These are phyloP conservation scores for Jatropha multifida DNA, from an alignment of 441 rosid species.

Conservation along the genomic window DNA sequence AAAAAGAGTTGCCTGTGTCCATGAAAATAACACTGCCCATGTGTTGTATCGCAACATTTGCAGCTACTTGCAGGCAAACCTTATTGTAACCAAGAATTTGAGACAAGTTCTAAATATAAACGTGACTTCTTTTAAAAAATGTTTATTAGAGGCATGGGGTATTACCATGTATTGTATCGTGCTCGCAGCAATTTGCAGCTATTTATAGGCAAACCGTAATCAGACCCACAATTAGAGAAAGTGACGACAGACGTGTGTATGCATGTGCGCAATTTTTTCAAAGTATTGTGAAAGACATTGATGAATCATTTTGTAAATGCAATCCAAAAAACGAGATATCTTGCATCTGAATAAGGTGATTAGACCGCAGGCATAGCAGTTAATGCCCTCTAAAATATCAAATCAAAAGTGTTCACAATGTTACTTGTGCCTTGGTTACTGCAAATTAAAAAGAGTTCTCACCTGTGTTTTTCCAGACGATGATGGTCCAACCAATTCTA, in stretches of 20 bases:
- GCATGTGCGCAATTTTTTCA: not conserved
- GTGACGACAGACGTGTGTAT: not conserved
- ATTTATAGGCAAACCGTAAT: slow-evolving; percentile 63
- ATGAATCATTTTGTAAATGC: not conserved
- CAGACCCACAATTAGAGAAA: slow-evolving; percentile 18
- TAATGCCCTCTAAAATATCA: not conserved
- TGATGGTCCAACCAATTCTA: slow-evolving; percentile 82
- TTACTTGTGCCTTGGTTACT: not conserved
- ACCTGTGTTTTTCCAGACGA: slow-evolving; percentile 93
- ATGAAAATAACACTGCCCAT: slow-evolving; percentile 53
- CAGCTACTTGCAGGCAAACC: slow-evolving; percentile 71
- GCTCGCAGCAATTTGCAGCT: slow-evolving; percentile 43
- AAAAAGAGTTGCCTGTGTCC: slow-evolving; percentile 87
- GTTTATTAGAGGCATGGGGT: not conserved
- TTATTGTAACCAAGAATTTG: slow-evolving; percentile 27
- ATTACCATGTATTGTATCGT: slow-evolving; percentile 34
- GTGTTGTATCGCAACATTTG: slow-evolving; percentile 52
- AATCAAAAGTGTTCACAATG: not conserved
- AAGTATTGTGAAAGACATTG: not conserved
- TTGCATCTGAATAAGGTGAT: not conserved
- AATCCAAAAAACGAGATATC: not conserved
- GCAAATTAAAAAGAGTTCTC: slow-evolving; percentile 18
- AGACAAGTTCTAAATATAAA: not conserved
- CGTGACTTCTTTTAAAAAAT: not conserved
- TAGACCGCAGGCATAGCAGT: not conserved